A percentile compares a stretch with the other conserved stretches of the same genome.
Evolutionary conservation across 805 yeast species (phyloP).

Genomic region (Cyberlindnera mrakii): DNA sequence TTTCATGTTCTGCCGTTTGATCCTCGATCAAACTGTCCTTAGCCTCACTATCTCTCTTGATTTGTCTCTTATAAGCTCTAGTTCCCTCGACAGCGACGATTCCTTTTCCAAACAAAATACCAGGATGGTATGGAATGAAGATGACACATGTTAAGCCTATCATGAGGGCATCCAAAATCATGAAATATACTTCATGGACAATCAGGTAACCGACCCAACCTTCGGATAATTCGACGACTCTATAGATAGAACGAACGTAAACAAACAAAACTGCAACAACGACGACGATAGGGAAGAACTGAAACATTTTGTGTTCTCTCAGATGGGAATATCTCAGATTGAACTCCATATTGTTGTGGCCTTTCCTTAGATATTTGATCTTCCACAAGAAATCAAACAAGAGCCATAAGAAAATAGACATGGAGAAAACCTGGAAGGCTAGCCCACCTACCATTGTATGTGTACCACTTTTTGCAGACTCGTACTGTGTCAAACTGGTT

Average conservation of each 20-base stretch:
- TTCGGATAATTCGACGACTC: conserved; percentile 63
- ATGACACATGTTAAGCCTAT: conserved; percentile 41
- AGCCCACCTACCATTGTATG: conserved; percentile 74
- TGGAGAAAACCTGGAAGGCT: conserved; percentile 66
- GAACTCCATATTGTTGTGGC: conserved; percentile 27
- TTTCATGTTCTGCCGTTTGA: not conserved
- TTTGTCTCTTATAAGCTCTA: not conserved
- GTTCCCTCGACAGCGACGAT: conserved; percentile 2
- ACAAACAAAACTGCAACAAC: conserved; percentile 45
- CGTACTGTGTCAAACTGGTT: conserved; percentile 16
- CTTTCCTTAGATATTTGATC: conserved; percentile 26
- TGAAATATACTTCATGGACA: conserved; percentile 50
- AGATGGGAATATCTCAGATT: conserved; percentile 29
- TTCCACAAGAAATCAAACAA: conserved; percentile 41
- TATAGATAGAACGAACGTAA: conserved; percentile 62
- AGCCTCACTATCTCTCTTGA: not conserved
- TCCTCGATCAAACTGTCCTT: not conserved
- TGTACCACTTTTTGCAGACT: conserved; percentile 41
- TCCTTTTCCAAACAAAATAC: conserved; percentile 36
- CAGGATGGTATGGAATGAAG: conserved; percentile 58
- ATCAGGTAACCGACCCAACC: conserved; percentile 71
- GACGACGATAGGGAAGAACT: conserved; percentile 38
- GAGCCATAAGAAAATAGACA: conserved; percentile 52
- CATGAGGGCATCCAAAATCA: conserved; percentile 62
- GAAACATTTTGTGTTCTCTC: conserved; percentile 32